Conservation (phyloP, 2,329 filamentous ascomycete species). For the Immersiporthe knoxdaviesiana region DNA sequence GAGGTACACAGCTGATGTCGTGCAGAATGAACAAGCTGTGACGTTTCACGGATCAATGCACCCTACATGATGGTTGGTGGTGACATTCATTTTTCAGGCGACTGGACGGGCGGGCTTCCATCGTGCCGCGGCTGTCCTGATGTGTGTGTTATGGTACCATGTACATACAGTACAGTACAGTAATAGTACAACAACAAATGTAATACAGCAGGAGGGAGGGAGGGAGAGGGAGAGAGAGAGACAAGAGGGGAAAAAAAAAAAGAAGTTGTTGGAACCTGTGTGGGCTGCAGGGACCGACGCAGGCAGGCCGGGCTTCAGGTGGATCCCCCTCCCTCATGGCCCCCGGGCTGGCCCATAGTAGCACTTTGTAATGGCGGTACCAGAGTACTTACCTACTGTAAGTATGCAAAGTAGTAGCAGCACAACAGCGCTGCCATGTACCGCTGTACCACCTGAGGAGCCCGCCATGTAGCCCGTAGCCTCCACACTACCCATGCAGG, state of each 20-base stretch:
- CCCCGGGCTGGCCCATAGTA: constrained; percentile 16
- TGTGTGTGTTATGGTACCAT: not conserved
- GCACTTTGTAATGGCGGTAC: not conserved
- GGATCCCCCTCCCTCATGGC: too few relatives aligned
- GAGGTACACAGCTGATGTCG: not conserved
- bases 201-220: not conserved
- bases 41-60: constrained; percentile 13
- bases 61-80: not conserved
- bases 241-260: too few relatives aligned
- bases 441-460: constrained; percentile 11
- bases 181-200: not conserved
- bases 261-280: not conserved
- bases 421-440: not conserved
- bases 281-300: constrained; percentile 3
- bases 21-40: constrained; percentile 3
- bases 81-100: constrained; percentile 1
- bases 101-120: not conserved
- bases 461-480: constrained; percentile 6
- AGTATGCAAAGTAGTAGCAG: too few relatives aligned
- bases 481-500: constrained; percentile 23
- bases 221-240: too few relatives aligned
- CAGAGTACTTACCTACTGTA: too few relatives aligned
- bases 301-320: constrained; percentile 20
- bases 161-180: not conserved
- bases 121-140: not conserved